Base-by-base conservation (phyloP, 805 yeast genomes). In the Pichia scutulata region DNA sequence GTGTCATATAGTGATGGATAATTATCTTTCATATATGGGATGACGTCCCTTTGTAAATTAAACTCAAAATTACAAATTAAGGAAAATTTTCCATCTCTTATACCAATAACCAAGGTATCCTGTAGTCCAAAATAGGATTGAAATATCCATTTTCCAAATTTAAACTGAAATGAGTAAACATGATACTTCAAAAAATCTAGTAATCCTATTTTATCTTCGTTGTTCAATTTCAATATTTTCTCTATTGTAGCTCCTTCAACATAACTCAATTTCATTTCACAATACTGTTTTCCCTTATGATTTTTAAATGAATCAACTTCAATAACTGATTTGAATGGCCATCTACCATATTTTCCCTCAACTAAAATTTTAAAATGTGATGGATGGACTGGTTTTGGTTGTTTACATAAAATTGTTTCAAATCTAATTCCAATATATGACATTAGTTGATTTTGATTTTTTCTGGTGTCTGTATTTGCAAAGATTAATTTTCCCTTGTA, bases 371-470 rank as follows among this genome's bases (percentile, higher is more conserved):
- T 57, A 22, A 28, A 50, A 44, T 57, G 60, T 18, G 44, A 39
- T 14, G 39, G 30, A 43, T 43, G 37, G 12, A 58, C n/a, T 18
- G 51, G 43, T 16, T 37, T 30, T 23, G 36, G 26, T 16, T 46
- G 43, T 26, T 46, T 42, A 7, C 48, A 46, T 7, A 55, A 22
- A 25, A 55, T n/a, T 9, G 48, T 45, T 30, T 56, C 59, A 43
- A 56, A 55, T 24, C 52, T 51, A 18, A 49, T 14, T 10, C 59
- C 59, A 24, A 56, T 55, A 41, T 50, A 57, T 22, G 55, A 39
- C 21, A 45, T 30, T 18, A 46, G 25, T 39, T 22, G 23, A 23
- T 47, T 24, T 16, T 55, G 52, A 14, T 33, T 26, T 14, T 12
- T 21, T 13, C 60, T 43, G n/a, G 52, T 48, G 3, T 28, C n/a